These are phyloP conservation scores for Ophiostoma triangulosporum DNA, from an alignment of 2,329 filamentous ascomycete genomes.

Conservation along the genomic window DNA sequence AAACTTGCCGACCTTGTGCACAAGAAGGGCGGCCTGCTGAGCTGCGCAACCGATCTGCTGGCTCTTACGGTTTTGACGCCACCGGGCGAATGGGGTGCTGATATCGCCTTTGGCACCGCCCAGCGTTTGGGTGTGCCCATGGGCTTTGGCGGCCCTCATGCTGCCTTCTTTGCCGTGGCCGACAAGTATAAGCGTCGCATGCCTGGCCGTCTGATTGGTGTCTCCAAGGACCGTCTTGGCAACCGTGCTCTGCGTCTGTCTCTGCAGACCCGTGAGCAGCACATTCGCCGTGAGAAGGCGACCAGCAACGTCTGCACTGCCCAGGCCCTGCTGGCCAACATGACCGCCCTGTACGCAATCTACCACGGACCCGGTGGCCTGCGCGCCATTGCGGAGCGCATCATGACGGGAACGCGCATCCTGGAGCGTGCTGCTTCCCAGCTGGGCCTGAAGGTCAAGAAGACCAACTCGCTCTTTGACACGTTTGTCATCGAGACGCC, in stretches of 20 bases:
- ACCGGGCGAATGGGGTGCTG: slow-evolving; percentile 86
- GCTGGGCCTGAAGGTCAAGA: slow-evolving; percentile 43
- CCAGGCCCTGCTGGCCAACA: slow-evolving; percentile 86
- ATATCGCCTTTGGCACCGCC: slow-evolving; percentile 86
- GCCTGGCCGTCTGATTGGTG: slow-evolving; percentile 75
- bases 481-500: slow-evolving; percentile 55
- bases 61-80: slow-evolving; percentile 78
- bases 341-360: slow-evolving; percentile 87
- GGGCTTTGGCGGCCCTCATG: slow-evolving; percentile 88
- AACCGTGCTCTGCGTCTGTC: slow-evolving; percentile 70
- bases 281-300: slow-evolving; percentile 90
- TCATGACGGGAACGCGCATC: slow-evolving; percentile 56
- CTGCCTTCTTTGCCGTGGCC: slow-evolving; percentile 84
- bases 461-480: slow-evolving; percentile 42
- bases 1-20: slow-evolving; percentile 65
- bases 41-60: slow-evolving; percentile 78
- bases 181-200: slow-evolving; percentile 93
- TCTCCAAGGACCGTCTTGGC: slow-evolving; percentile 82
- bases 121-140: slow-evolving; percentile 87
- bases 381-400: slow-evolving; percentile 67
- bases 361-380: slow-evolving; percentile 83
- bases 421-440: slow-evolving; percentile 50
- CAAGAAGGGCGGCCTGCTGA: slow-evolving; percentile 63
- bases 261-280: slow-evolving; percentile 87
- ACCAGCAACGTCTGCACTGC: slow-evolving; percentile 97